Percentiles rank a stretch among this genome's conserved stretches.
These are phyloP conservation scores for Gaeumannomyces tritici DNA, from an alignment of 2,329 filamentous ascomycete species.

Conservation along the genomic window DNA sequence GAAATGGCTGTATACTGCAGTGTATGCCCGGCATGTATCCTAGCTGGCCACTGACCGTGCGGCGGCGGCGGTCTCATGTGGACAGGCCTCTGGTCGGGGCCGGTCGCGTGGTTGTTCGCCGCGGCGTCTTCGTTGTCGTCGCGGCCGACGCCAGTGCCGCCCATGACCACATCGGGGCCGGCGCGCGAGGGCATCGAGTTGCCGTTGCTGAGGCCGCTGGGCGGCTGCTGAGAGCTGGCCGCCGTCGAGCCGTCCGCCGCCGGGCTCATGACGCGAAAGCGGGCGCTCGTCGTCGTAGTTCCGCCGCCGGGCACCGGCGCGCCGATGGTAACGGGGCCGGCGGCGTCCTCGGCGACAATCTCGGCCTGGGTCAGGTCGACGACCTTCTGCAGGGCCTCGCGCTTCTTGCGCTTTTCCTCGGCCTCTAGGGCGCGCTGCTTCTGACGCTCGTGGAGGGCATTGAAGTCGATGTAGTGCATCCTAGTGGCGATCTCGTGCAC, in stretches of 20 bases:
- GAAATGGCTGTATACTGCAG: constrained; percentile 30
- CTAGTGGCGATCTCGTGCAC: constrained; percentile 60
- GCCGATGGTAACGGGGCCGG: constrained; percentile 52
- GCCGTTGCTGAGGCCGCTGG: constrained; percentile 44
- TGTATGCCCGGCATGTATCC: constrained; percentile 4
- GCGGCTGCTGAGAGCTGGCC: neutral
- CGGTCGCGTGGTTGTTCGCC: constrained; percentile 25
- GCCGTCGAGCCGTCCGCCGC: constrained; percentile 2
- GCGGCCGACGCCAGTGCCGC: constrained; percentile 35
- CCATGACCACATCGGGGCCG: constrained; percentile 54
- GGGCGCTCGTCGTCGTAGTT: constrained; percentile 37
- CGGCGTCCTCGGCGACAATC: constrained; percentile 40
- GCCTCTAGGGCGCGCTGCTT: constrained; percentile 51
- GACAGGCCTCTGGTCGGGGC: constrained; percentile 30
- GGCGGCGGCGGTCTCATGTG: constrained; percentile 40
- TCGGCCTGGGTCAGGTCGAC: constrained; percentile 41
- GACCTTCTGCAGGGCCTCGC: constrained; percentile 34
- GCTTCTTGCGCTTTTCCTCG: constrained; percentile 51
- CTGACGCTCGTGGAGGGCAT: constrained; percentile 69
- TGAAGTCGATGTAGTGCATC: constrained; percentile 61
- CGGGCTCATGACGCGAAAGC: constrained; percentile 47
- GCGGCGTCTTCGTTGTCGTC: constrained; percentile 24
- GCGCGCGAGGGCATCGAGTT: constrained; percentile 38
- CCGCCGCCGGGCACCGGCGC: constrained; percentile 45
- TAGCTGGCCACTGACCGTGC: constrained; percentile 20